A percentile compares a stretch with the other conserved stretches of the same genome.
Conservation (phyloP, 2,329 filamentous ascomycete genomes). For the Fonsecaea pedrosoi region DNA sequence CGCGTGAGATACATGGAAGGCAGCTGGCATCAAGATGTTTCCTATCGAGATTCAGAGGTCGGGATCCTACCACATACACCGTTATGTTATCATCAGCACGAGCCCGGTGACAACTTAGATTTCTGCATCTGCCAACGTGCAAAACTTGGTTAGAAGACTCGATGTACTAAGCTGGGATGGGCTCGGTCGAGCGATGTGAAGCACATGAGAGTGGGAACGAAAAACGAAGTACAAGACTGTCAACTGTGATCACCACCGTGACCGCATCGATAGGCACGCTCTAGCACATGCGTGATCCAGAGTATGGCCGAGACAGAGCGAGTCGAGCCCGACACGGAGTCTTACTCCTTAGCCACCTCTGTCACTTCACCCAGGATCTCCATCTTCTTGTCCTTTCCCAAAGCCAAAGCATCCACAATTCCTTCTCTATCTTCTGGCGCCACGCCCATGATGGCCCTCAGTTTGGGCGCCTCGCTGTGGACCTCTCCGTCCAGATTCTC, state of each 20-base stretch:
- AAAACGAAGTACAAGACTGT: not conserved
- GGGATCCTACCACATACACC: not conserved
- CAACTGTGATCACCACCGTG: not conserved
- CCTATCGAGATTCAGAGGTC: not conserved
- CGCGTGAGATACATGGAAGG: not conserved
- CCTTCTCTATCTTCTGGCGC: conserved; percentile 37
- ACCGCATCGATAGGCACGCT: not conserved
- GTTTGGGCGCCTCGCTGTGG: conserved; percentile 25
- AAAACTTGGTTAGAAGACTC: not conserved
- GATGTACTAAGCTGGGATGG: not conserved
- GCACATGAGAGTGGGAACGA: not conserved
- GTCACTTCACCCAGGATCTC: conserved; percentile 13
- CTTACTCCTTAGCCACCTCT: conserved; percentile 19
- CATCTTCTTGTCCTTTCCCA: conserved; percentile 20
- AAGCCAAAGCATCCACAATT: conserved; percentile 24
- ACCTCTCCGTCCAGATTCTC: conserved; percentile 38
- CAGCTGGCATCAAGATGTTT: not conserved
- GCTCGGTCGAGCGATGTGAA: not conserved
- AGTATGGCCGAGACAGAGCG: not conserved
- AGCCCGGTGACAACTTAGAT: not conserved
- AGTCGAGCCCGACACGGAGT: not conserved
- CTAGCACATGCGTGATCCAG: not conserved
- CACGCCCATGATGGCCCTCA: conserved; percentile 24
- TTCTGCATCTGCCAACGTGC: not conserved
- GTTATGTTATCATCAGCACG: not conserved